Conservation (phyloP, 2,329 filamentous ascomycete genomes). For the Calonectria pauciramosa region DNA sequence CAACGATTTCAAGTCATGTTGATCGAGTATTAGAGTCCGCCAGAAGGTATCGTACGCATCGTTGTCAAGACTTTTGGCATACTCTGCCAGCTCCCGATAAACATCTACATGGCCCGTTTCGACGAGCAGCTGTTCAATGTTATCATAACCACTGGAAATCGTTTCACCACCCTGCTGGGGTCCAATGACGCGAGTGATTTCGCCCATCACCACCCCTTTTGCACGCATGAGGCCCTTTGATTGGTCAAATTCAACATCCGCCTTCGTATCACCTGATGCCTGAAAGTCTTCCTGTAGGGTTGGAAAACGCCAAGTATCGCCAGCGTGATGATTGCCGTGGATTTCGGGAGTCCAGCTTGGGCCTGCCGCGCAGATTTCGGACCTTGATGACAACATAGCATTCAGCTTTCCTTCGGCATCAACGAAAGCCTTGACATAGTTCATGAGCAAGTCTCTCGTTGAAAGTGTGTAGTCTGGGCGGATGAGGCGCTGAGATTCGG, state of each 20-base stretch:
- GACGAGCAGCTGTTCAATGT: neutral
- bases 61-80: neutral
- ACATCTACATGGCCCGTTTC: neutral
- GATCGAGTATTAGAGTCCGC: neutral
- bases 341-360: constrained; percentile 6
- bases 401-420: neutral
- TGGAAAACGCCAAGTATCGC: neutral
- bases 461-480: neutral
- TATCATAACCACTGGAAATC: neutral
- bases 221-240: neutral
- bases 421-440: neutral
- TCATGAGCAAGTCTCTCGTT: neutral
- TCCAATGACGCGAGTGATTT: neutral
- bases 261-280: neutral
- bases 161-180: neutral
- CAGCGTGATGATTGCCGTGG: neutral
- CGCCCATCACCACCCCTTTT: neutral
- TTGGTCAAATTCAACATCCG: neutral
- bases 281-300: neutral
- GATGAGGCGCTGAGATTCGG: neutral
- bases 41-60: neutral
- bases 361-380: neutral
- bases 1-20: neutral
- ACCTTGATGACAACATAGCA: neutral
- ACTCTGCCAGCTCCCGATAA: neutral